phyloP scores from a whole-genome alignment of 176 grass and related monocot genomes.

The Elymus sibiricus region DNA sequence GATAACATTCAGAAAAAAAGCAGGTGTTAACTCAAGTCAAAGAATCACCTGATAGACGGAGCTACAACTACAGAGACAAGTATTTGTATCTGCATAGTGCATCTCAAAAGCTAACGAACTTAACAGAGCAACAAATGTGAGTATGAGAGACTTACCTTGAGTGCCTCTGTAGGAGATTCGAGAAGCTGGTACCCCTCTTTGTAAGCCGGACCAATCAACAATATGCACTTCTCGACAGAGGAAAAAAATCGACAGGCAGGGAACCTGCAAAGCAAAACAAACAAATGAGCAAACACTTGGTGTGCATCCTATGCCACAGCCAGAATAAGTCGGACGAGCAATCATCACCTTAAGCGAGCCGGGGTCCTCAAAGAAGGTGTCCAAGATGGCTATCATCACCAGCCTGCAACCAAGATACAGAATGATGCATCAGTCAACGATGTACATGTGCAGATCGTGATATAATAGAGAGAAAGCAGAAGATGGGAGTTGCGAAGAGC shows the following conservation, averaged over 20 bases:
- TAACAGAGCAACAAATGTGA: background rate
- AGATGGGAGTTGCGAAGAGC: background rate
- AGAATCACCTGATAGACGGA: background rate
- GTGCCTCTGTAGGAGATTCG: conserved; percentile 55
- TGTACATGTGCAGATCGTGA: background rate
- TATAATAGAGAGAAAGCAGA: background rate
- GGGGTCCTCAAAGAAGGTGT: conserved; percentile 82
- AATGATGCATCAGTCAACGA: conserved; percentile 16
- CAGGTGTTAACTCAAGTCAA: background rate
- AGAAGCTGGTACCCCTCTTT: conserved; percentile 85
- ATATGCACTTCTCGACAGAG: conserved; percentile 76
- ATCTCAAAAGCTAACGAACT: background rate
- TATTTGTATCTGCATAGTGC: background rate
- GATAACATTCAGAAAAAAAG: background rate
- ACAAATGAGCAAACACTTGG: conserved; percentile 30
- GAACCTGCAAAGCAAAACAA: conserved; percentile 60
- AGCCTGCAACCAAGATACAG: conserved; percentile 52
- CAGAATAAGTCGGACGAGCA: background rate
- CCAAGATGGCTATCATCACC: conserved; percentile 50
- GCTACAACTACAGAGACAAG: background rate
- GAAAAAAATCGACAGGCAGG: conserved; percentile 69
- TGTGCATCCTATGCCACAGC: background rate
- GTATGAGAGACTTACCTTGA: conserved; percentile 49
- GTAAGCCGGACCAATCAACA: conserved; percentile 75
- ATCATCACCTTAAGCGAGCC: conserved; percentile 71